Base-by-base conservation (phyloP, 1,139 yeast species). In the Kluyveromyces sp. region DNA sequence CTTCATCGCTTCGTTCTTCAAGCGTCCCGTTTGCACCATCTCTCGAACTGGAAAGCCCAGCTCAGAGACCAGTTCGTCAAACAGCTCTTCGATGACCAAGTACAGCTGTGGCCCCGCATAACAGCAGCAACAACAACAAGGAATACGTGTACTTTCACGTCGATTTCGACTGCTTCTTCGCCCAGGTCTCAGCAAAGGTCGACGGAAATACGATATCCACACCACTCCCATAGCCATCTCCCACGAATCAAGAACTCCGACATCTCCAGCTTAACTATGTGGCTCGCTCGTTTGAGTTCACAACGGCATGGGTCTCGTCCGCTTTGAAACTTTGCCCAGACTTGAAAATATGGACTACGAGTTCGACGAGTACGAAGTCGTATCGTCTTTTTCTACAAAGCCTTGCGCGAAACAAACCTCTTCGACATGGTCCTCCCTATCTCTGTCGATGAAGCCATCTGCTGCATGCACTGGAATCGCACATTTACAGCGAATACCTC, bases 131-230 rank as follows among this genome's bases (percentile, higher is more conserved):
- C 32, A 7, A 26, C n/a, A 29, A 34, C 21, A 26, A 25, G 7
- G 25, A 34, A 7, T 41, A 29, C n/a, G 28, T 41, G 27, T 41
- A 27, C 25, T 64, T 89, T 50, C 97, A 92, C 64, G 74, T 90
- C 34, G 98, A 92, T 63, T 92, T 88, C 64, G 98, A 92, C 63
- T 88, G 96, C 54, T 92, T 92, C 59, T 92, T 92, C 65, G 97
- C 90, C 1, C 75, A 95, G 0, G 96, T 86, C 0, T 85, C 97
- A 0, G 77, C 87, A 10, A 67, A 81, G 45, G 83, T 84, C 0
- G 70, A 79, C 10, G 45, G n/a, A 34, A 44, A 8, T 51, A 80
- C 25, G 81, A 83, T 56, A 72, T 83, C 10, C 59, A 74, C 8
- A 25, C 40, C 10, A 33, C 37, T 2, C 95, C 97, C 0, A 74